A percentile compares a stretch with the other conserved stretches of the same genome.
These are phyloP conservation scores for Ormosia emarginata DNA, from an alignment of 306 rosid species.

Conservation along the genomic window DNA sequence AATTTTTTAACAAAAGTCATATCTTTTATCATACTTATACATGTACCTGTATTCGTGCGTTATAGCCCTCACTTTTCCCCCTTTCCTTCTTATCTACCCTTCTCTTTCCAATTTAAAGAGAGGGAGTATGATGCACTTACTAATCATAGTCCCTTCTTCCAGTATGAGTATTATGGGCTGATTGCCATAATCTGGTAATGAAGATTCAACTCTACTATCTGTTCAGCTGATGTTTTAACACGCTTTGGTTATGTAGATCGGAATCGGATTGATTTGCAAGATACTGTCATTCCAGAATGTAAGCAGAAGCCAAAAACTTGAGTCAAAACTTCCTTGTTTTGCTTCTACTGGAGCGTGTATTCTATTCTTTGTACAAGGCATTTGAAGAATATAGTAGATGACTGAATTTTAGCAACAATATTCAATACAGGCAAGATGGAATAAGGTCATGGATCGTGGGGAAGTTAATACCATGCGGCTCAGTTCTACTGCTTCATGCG, in stretches of 20 bases:
- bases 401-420: slow-evolving; percentile 21
- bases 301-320: slow-evolving; percentile 64
- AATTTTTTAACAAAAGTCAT: too few relatives aligned
- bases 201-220: background rate
- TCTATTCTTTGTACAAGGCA: slow-evolving; percentile 31
- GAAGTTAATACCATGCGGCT: background rate
- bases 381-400: slow-evolving; percentile 27
- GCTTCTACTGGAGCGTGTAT: slow-evolving; percentile 25
- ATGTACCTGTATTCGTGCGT: too few relatives aligned
- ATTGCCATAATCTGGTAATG: background rate
- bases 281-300: slow-evolving; percentile 59
- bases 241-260: slow-evolving; percentile 44
- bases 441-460: slow-evolving; percentile 20
- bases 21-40: too few relatives aligned
- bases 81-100: too few relatives aligned
- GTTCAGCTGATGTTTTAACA: background rate
- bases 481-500: background rate
- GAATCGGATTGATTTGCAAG: slow-evolving; percentile 69
- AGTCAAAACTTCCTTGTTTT: slow-evolving; percentile 25
- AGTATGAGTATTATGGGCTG: background rate
- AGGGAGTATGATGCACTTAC: too few relatives aligned
- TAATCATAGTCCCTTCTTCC: too few relatives aligned
- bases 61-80: too few relatives aligned
- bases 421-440: slow-evolving; percentile 21
- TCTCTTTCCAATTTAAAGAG: too few relatives aligned